These are phyloP conservation scores for Endoconidiophora laricicola DNA, from an alignment of 2,329 filamentous ascomycete species.

Conservation along the genomic window DNA sequence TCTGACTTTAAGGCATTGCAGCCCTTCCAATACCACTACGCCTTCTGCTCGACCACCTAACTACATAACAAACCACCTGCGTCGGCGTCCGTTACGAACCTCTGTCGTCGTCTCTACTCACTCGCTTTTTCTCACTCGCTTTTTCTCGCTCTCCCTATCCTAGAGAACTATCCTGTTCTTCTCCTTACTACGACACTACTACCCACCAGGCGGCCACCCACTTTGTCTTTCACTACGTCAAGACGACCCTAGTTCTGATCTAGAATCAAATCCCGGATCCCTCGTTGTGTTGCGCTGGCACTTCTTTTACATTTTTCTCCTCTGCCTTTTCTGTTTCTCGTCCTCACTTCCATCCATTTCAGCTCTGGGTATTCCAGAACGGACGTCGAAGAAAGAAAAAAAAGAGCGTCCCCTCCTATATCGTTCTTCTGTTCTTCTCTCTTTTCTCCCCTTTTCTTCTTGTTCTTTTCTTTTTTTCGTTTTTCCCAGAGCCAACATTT, in stretches of 20 bases:
- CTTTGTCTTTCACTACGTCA: neutral
- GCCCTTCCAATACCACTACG: too few species aligned
- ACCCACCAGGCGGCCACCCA: neutral
- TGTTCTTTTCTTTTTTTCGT: constrained; percentile 9
- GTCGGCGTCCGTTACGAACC: too few species aligned
- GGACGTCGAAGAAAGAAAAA: neutral
- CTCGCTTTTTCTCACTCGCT: too few species aligned
- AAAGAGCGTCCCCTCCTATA: constrained; percentile 1
- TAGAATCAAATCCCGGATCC: neutral
- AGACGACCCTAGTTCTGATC: neutral
- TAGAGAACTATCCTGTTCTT: neutral
- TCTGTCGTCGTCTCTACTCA: too few species aligned
- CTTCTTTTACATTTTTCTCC: constrained; percentile 1
- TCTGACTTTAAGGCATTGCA: too few species aligned
- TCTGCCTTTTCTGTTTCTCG: constrained; percentile 4
- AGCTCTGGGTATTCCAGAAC: constrained; percentile 10
- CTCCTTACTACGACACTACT: neutral
- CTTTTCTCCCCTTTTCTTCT: constrained; percentile 8
- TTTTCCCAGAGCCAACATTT: neutral
- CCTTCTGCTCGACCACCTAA: too few species aligned
- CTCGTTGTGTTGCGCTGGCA: neutral
- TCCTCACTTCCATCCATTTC: constrained; percentile 3
- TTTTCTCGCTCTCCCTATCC: too few species aligned
- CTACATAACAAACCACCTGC: too few species aligned
- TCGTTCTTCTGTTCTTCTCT: constrained; percentile 1